phyloP scores from a whole-genome alignment of 805 yeast genomes.

The Ogataea ramenticola region DNA sequence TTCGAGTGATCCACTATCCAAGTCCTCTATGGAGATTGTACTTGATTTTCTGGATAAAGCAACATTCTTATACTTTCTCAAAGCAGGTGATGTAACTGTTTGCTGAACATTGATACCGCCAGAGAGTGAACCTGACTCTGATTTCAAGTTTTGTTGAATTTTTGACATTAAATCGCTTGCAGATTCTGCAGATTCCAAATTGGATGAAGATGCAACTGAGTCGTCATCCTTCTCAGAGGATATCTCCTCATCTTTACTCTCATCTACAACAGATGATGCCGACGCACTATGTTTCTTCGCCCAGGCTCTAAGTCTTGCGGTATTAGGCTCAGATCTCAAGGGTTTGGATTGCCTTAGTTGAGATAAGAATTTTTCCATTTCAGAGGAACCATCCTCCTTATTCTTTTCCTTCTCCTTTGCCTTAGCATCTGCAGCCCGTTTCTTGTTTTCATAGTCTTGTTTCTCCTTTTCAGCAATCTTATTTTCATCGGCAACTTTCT shows the following conservation, averaged over 20 bases:
- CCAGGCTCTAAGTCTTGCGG: constrained; percentile 75
- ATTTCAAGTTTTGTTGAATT: not conserved
- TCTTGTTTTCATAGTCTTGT: constrained; percentile 67
- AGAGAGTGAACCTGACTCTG: not conserved
- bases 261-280: not conserved
- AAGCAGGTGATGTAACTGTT: not conserved
- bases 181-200: not conserved
- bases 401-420: constrained; percentile 17
- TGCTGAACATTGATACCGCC: not conserved
- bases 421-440: constrained; percentile 45
- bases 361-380: constrained; percentile 83
- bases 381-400: constrained; percentile 23
- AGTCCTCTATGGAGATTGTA: not conserved
- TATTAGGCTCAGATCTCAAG: constrained; percentile 63
- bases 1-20: not conserved
- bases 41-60: not conserved
- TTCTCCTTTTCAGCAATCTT: constrained; percentile 76
- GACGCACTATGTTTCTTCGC: constrained; percentile 47
- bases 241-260: not conserved
- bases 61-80: not conserved
- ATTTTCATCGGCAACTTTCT: constrained; percentile 75
- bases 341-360: constrained; percentile 85
- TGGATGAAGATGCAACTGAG: not conserved
- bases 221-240: not conserved
- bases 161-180: not conserved